phyloP scores from a whole-genome alignment of 1,284 basidiomycete genomes.

The Peniophora sp. region DNA sequence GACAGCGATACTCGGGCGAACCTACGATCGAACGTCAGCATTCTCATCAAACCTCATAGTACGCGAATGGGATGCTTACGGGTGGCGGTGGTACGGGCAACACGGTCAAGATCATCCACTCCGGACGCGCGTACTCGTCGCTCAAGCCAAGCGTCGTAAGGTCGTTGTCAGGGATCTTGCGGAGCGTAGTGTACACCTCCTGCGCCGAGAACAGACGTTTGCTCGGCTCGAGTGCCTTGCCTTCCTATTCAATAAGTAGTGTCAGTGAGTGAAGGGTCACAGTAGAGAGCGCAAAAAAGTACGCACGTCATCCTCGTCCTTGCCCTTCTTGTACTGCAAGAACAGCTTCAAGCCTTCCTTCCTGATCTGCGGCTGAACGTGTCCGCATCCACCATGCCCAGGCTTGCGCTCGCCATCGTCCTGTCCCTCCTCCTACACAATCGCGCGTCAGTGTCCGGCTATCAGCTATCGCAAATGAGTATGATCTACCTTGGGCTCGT shows the following conservation, averaged over 20 bases:
- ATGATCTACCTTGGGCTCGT: constrained; percentile 58
- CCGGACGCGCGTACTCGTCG: constrained; percentile 92
- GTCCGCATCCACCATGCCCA: constrained; percentile 95
- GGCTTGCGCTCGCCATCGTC: constrained; percentile 58
- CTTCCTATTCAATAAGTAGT: constrained; percentile 43
- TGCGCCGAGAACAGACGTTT: constrained; percentile 83
- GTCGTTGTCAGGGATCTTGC: constrained; percentile 89
- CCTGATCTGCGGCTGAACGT: constrained; percentile 83
- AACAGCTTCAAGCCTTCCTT: constrained; percentile 96
- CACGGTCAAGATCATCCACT: constrained; percentile 99
- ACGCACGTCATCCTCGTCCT: constrained; percentile 88
- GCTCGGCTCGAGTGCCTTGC: constrained; percentile 83
- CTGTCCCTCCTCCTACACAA: constrained; percentile 59
- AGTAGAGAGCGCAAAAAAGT: neutral
- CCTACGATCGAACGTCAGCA: no score
- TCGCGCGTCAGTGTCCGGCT: no score
- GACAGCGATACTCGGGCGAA: constrained; percentile 90
- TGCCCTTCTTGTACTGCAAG: constrained; percentile 90
- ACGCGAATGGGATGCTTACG: constrained; percentile 33
- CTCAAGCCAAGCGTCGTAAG: constrained; percentile 90
- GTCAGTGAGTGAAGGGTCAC: constrained; percentile 6
- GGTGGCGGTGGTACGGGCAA: constrained; percentile 97
- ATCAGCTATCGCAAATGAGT: no score
- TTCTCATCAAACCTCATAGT: no score
- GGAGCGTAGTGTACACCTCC: constrained; percentile 88